Percentiles rank a stretch among this genome's conserved stretches.
Evolutionary conservation across 257 asterid species (phyloP).

Genomic region (Salvia rosmarinus): DNA sequence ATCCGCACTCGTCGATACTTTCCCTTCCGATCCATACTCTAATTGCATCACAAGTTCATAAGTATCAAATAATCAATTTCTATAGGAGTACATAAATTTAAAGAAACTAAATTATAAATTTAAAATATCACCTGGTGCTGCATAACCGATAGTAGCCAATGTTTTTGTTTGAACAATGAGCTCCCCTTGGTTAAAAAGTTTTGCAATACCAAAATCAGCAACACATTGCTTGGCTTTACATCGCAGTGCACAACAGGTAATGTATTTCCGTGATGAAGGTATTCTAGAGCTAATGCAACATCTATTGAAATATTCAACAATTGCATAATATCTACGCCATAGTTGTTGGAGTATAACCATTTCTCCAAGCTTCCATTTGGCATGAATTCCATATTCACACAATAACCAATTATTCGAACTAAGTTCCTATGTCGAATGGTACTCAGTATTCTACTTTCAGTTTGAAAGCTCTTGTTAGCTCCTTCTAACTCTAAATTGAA

Average conservation of each 20-base stretch:
- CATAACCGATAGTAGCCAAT: conserved; percentile 1
- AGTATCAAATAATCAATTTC: background rate
- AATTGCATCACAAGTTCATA: background rate
- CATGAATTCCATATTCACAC: conserved; percentile 15
- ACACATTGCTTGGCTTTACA: conserved; percentile 17
- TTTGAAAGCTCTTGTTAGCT: conserved; percentile 9
- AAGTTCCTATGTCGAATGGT: conserved; percentile 10
- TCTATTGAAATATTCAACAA: background rate
- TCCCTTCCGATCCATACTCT: conserved; percentile 28
- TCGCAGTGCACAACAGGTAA: conserved; percentile 14
- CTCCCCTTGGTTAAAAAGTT: conserved; percentile 12
- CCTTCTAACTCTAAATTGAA: conserved; percentile 6
- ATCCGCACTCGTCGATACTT: background rate
- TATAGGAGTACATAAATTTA: too few species aligned
- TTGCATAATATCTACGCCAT: background rate
- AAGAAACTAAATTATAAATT: background rate
- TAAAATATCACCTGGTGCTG: background rate
- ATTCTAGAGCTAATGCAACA: conserved; percentile 20
- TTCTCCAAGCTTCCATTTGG: conserved; percentile 18
- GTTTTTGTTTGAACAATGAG: background rate
- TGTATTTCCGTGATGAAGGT: conserved; percentile 4
- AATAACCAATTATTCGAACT: conserved; percentile 17
- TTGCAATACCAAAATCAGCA: conserved; percentile 12
- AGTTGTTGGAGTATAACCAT: conserved; percentile 14
- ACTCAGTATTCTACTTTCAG: conserved; percentile 1